Conservation (phyloP, 192 early-diverging fungal genomes). For the Entomortierella beljakovae region DNA sequence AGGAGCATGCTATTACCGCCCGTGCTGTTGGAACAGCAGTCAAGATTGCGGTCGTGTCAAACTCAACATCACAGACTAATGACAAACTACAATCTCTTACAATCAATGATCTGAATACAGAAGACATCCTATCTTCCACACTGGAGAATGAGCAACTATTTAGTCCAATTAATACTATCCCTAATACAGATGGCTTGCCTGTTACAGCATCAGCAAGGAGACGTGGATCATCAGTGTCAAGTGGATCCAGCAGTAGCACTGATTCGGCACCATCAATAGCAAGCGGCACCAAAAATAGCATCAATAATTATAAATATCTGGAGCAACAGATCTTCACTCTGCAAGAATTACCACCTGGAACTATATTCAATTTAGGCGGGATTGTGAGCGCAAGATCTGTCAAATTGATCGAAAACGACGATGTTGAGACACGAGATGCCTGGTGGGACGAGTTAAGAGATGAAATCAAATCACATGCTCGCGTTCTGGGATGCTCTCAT, state of each 20-base stretch:
- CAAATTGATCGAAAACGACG: conserved; percentile 56
- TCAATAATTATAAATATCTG: conserved; percentile 54
- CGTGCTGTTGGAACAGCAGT: conserved; percentile 84
- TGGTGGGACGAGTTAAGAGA: conserved; percentile 76
- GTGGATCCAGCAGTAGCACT: conserved; percentile 29
- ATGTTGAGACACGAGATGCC: conserved; percentile 47
- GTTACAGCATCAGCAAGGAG: conserved; percentile 7
- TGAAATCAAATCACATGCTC: conserved; percentile 82
- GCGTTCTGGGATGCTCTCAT: conserved; percentile 72
- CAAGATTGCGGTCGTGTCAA: conserved; percentile 54
- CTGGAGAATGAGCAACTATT: conserved; percentile 17
- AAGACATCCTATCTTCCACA: conserved; percentile 28
- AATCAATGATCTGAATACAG: conserved; percentile 27
- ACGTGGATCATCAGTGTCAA: conserved; percentile 31
- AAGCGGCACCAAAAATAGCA: conserved; percentile 48
- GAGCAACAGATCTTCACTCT: conserved; percentile 55
- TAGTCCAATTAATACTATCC: conserved; percentile 6
- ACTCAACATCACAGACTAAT: conserved; percentile 24
- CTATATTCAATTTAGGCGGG: conserved; percentile 49
- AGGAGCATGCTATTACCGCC: conserved; percentile 77
- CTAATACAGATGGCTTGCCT: conserved; percentile 7
- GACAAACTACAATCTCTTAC: conserved; percentile 33
- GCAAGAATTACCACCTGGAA: conserved; percentile 56
- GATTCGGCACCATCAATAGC: conserved; percentile 48
- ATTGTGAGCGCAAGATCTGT: conserved; percentile 55